Percentiles rank a stretch among this genome's conserved stretches.
phyloP scores from a whole-genome alignment of 2,329 filamentous ascomycete genomes.

The Nigrograna mackinnonii region DNA sequence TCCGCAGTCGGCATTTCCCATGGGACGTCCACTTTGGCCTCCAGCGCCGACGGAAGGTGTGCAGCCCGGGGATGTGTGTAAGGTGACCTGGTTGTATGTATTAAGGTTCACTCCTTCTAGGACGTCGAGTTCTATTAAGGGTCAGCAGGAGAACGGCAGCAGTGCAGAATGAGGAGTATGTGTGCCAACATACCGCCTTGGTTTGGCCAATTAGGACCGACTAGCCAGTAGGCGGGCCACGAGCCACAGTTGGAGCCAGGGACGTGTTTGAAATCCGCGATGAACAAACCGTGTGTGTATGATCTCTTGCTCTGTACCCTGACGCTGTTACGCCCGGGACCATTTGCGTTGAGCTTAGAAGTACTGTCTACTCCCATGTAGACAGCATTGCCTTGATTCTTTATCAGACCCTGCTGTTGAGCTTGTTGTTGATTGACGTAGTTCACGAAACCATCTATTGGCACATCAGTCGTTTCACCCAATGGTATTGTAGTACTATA shows the following conservation, averaged over 20 bases:
- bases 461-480: not conserved
- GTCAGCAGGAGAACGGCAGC: too few relatives aligned
- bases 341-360: slow-evolving; percentile 32
- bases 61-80: slow-evolving; percentile 42
- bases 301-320: slow-evolving; percentile 39
- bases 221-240: slow-evolving; percentile 43
- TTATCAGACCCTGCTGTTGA: slow-evolving; percentile 33
- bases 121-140: slow-evolving; percentile 35
- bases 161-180: too few relatives aligned
- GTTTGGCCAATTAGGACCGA: slow-evolving; percentile 41
- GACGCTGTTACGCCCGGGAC: slow-evolving; percentile 39
- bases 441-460: slow-evolving; percentile 41
- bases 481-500: too few relatives aligned
- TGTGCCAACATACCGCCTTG: too few relatives aligned
- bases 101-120: slow-evolving; percentile 43
- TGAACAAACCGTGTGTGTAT: slow-evolving; percentile 42
- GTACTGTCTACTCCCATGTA: slow-evolving; percentile 44
- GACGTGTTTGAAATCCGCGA: slow-evolving; percentile 44
- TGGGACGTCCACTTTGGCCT: slow-evolving; percentile 31
- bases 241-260: slow-evolving; percentile 41
- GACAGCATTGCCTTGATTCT: slow-evolving; percentile 35
- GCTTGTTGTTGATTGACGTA: slow-evolving; percentile 38
- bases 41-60: slow-evolving; percentile 32
- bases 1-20: slow-evolving; percentile 38
- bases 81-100: slow-evolving; percentile 39